Conservation (phyloP, 805 yeast genomes). For the Candida quercuum region DNA sequence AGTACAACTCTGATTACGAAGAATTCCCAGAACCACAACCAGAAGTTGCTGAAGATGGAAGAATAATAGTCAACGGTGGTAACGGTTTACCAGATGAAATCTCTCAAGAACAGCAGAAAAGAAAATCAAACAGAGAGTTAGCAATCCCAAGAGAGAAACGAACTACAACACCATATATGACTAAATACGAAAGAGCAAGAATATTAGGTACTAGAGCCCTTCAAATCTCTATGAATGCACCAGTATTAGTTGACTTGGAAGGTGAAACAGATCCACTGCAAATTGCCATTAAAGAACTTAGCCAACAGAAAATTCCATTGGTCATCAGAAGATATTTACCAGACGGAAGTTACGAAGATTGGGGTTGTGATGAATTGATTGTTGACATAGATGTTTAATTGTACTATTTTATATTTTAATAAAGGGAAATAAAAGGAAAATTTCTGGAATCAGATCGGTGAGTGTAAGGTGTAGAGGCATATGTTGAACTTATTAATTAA, state of each 20-base stretch:
- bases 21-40: constrained; percentile 31
- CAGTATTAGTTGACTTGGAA: constrained; percentile 94
- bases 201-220: constrained; percentile 95
- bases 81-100: constrained; percentile 49
- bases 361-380: constrained; percentile 98
- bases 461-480: background rate
- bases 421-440: constrained; percentile 1
- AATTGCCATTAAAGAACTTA: constrained; percentile 94
- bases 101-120: constrained; percentile 34
- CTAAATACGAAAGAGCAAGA: constrained; percentile 97
- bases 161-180: constrained; percentile 97
- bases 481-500: background rate
- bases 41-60: constrained; percentile 56
- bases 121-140: constrained; percentile 67
- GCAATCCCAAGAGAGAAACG: constrained; percentile 88
- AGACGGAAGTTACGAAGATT: constrained; percentile 94
- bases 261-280: constrained; percentile 99
- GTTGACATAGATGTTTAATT: constrained; percentile 53
- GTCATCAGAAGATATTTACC: constrained; percentile 95
- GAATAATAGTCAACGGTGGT: constrained; percentile 68
- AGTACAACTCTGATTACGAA: constrained; percentile 74
- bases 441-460: background rate
- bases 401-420: constrained; percentile 21
- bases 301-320: constrained; percentile 91
- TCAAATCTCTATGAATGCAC: constrained; percentile 97